A percentile compares a stretch with the other conserved stretches of the same genome.
phyloP scores from a whole-genome alignment of 306 rosid species.

The Potentilla sterilis region DNA sequence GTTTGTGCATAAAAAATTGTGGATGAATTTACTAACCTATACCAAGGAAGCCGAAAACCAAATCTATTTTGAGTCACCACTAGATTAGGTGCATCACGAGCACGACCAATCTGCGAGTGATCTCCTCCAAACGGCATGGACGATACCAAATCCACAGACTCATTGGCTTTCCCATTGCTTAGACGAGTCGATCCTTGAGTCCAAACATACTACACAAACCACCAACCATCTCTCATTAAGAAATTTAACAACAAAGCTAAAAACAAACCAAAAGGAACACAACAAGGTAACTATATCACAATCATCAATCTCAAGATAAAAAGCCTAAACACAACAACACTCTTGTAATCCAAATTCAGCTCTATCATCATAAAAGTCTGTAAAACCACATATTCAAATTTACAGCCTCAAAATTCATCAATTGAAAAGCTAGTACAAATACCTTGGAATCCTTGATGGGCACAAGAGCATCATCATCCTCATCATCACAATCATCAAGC shows the following conservation, averaged over 20 bases:
- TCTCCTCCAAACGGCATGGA: conserved; percentile 33
- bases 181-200: conserved; percentile 30
- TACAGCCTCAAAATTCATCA: neutral
- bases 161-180: conserved; percentile 34
- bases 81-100: conserved; percentile 22
- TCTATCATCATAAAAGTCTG: neutral
- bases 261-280: neutral
- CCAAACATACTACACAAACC: conserved; percentile 47
- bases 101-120: conserved; percentile 25
- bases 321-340: neutral
- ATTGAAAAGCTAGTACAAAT: neutral
- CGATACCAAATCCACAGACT: conserved; percentile 15
- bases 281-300: neutral
- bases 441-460: conserved; percentile 27
- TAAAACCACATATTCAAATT: neutral
- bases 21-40: conserved; percentile 46
- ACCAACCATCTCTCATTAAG: conserved; percentile 11
- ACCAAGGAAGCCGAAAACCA: conserved; percentile 60
- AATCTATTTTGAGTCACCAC: conserved; percentile 33
- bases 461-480: conserved; percentile 15
- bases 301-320: neutral
- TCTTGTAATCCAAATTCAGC: neutral
- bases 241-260: neutral
- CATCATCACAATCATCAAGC: conserved; percentile 21
- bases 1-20: neutral